Evolutionary conservation across 441 rosid genomes (phyloP).

Genomic region (Cnidoscolus chayamansa): DNA sequence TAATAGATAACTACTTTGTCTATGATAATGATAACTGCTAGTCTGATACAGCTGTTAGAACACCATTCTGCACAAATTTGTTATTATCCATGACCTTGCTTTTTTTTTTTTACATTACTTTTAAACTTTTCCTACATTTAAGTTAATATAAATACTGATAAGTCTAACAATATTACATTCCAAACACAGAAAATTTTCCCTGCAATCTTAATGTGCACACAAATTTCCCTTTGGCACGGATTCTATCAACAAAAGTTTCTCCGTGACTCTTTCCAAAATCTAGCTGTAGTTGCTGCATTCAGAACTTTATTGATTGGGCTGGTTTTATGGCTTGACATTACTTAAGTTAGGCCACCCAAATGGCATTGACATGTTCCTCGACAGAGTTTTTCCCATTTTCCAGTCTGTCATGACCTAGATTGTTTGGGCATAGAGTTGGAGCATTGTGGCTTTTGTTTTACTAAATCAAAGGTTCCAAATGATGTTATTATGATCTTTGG

Average conservation of each 20-base stretch:
- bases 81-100: not conserved
- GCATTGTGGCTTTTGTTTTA: not conserved
- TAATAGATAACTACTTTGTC: not conserved
- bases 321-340: conserved; percentile 3
- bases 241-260: not conserved
- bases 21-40: not conserved
- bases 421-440: conserved; percentile 4
- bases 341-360: not conserved
- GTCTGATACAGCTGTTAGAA: not conserved
- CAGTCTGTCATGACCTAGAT: not conserved
- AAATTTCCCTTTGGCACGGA: conserved; percentile 1
- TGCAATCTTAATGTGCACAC: not conserved
- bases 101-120: conserved; percentile 2
- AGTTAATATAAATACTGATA: not conserved
- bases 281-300: not conserved
- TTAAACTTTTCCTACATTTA: not conserved
- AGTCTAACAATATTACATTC: not conserved
- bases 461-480: not conserved
- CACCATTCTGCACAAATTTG: not conserved
- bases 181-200: not conserved
- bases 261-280: not conserved
- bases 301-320: conserved; percentile 1
- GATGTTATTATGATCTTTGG: not conserved
- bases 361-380: not conserved
- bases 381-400: conserved; percentile 3